Base-by-base conservation (phyloP, 2,329 filamentous ascomycete species). In the Claviceps paspali region DNA sequence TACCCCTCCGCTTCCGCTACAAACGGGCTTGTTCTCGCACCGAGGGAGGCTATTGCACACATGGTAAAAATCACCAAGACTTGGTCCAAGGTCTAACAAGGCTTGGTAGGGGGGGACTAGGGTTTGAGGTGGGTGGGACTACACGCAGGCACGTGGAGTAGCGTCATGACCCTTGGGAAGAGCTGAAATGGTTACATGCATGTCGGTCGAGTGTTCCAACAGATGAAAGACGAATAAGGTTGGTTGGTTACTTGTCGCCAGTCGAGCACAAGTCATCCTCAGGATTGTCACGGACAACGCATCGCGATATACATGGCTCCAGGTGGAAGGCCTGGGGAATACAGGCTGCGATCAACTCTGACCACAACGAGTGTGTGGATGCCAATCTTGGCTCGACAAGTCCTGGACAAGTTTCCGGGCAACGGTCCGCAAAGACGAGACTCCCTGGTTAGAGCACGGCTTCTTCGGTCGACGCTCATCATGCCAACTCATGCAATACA, bases 101-200 rank as follows among this genome's bases (percentile, higher is more conserved):
- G 8, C 5, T 22, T 22, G 21, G n/a, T n/a, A n/a, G n/a, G n/a
- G n/a, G n/a, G n/a, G n/a, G n/a, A n/a, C 37, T 29, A 31, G 17
- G 38, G 14, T 36, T 27, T 28, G 33, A 38, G 30, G 19, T 38
- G 31, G 22, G 34, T 36, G 29, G 38, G 35, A 40, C 34, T 10
- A n/a, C n/a, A n/a, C 26, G 34, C 34, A 37, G 33, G 24, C 38
- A 40, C 38, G 29, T 40, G 33, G 29, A 32, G 38, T 42, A 33
- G 33, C 38, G 36, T 40, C 43, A 35, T 35, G 41, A 36, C 36
- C 36, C 35, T 39, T 29, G 38, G 29, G 28, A 27, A 26, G 17
- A 30, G 27, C 31, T 27, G 31, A 31, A 42, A 24, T 37, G 33
- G 29, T 15, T 33, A 31, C 14, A 27, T 35, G 17, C 24, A 35